Conservation (phyloP, 768 basidiomycete genomes). For the Strobilomyces echinocephalus region DNA sequence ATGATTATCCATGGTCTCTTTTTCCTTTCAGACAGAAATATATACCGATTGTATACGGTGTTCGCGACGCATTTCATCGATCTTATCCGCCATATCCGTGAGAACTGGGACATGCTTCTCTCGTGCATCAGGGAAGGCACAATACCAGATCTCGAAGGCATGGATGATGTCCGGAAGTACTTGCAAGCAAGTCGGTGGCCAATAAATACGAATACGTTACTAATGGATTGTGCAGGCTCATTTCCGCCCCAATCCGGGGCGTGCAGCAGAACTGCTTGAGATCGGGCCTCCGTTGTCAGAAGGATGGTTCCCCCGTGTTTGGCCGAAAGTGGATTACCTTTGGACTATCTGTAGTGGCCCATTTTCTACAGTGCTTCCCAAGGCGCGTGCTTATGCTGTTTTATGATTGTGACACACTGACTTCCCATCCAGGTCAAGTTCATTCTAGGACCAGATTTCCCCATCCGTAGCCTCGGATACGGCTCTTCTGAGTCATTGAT, state of each 20-base stretch:
- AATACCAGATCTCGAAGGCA: conserved; percentile 13
- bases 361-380: conserved; percentile 11
- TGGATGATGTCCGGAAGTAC: conserved; percentile 5
- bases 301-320: conserved; percentile 17
- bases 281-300: conserved; percentile 11
- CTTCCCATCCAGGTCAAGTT: conserved; percentile 4
- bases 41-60: not conserved
- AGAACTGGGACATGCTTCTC: conserved; percentile 18
- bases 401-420: not conserved
- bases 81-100: conserved; percentile 11
- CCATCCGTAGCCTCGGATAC: conserved; percentile 4
- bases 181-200: conserved; percentile 7
- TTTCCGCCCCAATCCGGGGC: conserved; percentile 10
- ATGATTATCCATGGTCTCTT: conserved; percentile 21
- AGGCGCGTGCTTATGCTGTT: not conserved
- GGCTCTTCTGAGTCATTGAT: conserved; percentile 7
- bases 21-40: conserved; percentile 5
- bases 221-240: conserved; percentile 2
- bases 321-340: conserved; percentile 8
- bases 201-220: not conserved
- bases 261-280: conserved; percentile 15
- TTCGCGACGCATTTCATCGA: conserved; percentile 8
- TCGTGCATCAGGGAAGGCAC: conserved; percentile 11
- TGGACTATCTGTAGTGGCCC: conserved; percentile 6
- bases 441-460: conserved; percentile 8